Evolutionary conservation across 176 grass and related monocot species (phyloP).

Genomic region (Puccinellia tenuiflora): DNA sequence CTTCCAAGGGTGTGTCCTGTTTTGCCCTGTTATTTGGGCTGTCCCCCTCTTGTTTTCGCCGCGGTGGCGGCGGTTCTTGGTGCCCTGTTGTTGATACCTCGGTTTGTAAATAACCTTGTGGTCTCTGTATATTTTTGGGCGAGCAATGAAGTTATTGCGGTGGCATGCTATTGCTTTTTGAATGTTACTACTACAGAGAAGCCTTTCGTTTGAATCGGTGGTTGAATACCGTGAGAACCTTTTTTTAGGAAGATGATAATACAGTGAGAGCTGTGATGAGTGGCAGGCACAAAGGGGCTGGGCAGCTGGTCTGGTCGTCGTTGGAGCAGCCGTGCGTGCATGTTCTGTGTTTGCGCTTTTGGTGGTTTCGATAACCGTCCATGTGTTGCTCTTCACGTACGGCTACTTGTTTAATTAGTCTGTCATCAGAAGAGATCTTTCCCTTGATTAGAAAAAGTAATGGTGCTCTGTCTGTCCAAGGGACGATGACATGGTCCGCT

Average conservation of each 20-base stretch:
- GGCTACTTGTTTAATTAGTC: constrained; percentile 10
- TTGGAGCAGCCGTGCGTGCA: constrained; percentile 14
- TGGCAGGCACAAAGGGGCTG: constrained; percentile 17
- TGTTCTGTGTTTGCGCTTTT: neutral
- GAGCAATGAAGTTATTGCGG: constrained; percentile 30
- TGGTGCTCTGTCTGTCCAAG: neutral
- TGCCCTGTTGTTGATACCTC: constrained; percentile 29
- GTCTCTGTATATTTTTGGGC: constrained; percentile 12
- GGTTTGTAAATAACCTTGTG: constrained; percentile 54
- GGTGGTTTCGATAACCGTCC: constrained; percentile 31
- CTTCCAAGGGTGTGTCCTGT: neutral
- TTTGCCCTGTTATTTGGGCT: constrained; percentile 1
- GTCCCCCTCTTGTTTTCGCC: constrained; percentile 4
- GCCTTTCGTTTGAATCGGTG: neutral
- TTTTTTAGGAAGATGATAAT: neutral
- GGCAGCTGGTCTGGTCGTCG: neutral
- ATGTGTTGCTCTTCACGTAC: constrained; percentile 30
- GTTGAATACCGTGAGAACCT: neutral
- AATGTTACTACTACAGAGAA: too few relatives aligned
- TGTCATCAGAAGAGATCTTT: neutral
- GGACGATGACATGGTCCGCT: neutral
- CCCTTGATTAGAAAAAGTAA: neutral
- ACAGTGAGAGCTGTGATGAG: neutral
- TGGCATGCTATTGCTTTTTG: neutral
- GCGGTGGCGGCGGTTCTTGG: constrained; percentile 10